Conservation (phyloP, 225 moss, liverwort and hornwort genomes). For the Marchantia paleacea region DNA sequence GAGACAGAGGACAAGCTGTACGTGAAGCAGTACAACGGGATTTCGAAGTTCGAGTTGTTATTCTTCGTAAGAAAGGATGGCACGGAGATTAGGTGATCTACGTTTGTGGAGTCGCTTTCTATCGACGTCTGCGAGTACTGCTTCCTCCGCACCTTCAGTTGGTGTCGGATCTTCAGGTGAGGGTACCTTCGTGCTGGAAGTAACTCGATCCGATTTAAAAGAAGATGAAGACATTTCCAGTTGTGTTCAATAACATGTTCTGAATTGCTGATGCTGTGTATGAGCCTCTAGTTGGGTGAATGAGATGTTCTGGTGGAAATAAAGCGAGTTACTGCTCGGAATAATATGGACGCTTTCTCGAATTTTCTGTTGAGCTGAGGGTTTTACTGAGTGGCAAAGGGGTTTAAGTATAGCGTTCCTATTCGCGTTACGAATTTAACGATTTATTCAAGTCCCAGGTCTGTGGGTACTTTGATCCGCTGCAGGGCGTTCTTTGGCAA, state of each 20-base stretch:
- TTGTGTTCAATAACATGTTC: neutral
- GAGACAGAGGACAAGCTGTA: neutral
- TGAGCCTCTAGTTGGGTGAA: neutral
- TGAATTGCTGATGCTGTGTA: neutral
- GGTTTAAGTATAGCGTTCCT: neutral
- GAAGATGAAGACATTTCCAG: no score
- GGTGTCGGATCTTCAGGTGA: neutral
- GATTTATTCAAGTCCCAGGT: neutral
- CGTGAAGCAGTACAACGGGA: neutral
- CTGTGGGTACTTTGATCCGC: neutral
- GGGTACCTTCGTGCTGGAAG: neutral
- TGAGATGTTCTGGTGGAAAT: neutral
- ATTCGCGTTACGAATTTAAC: no score
- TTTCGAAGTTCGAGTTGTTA: neutral
- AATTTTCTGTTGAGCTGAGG: neutral
- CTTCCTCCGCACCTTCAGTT: neutral
- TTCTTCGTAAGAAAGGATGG: neutral
- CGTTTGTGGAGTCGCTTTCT: slow-evolving; percentile 15
- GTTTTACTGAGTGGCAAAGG: neutral
- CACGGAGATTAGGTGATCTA: neutral
- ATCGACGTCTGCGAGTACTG: slow-evolving; percentile 7
- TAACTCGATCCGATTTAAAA: neutral
- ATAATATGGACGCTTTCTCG: neutral
- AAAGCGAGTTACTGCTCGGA: no score
- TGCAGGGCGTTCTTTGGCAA: no score